Conservation (phyloP, 805 yeast species). For the Komagataella mondaviorum region DNA sequence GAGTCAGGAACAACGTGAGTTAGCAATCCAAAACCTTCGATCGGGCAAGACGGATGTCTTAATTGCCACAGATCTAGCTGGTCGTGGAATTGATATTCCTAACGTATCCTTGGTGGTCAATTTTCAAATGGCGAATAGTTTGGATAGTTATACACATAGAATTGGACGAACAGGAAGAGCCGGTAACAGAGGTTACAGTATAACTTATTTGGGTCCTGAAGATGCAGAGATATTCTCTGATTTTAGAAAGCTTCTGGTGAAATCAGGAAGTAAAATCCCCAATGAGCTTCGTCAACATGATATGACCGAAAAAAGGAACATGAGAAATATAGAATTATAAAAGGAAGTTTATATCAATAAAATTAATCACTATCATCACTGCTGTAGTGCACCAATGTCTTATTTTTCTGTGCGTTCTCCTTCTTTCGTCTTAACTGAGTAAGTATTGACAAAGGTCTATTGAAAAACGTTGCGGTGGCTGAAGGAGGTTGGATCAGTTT, state of each 20-base stretch:
- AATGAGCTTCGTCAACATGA: constrained; percentile 20
- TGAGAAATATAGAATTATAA: constrained; percentile 3
- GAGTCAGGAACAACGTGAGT: constrained; percentile 74
- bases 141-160: constrained; percentile 84
- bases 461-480: background rate
- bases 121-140: constrained; percentile 64
- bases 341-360: background rate
- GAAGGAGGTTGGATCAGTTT: background rate
- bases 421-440: background rate
- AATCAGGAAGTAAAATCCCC: constrained; percentile 24
- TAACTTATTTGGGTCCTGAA: constrained; percentile 52
- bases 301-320: constrained; percentile 6
- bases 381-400: background rate
- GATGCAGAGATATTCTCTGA: constrained; percentile 41
- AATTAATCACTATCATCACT: background rate
- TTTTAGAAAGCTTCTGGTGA: constrained; percentile 32
- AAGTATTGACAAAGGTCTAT: background rate
- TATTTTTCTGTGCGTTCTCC: background rate
- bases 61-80: constrained; percentile 92
- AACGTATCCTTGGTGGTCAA: constrained; percentile 77
- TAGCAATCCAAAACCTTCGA: constrained; percentile 50
- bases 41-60: constrained; percentile 43
- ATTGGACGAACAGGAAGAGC: constrained; percentile 97
- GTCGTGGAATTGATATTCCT: constrained; percentile 90
- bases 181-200: constrained; percentile 65